These are phyloP conservation scores for Naganishia vishniacii DNA, from an alignment of 768 basidiomycete species.

Conservation along the genomic window DNA sequence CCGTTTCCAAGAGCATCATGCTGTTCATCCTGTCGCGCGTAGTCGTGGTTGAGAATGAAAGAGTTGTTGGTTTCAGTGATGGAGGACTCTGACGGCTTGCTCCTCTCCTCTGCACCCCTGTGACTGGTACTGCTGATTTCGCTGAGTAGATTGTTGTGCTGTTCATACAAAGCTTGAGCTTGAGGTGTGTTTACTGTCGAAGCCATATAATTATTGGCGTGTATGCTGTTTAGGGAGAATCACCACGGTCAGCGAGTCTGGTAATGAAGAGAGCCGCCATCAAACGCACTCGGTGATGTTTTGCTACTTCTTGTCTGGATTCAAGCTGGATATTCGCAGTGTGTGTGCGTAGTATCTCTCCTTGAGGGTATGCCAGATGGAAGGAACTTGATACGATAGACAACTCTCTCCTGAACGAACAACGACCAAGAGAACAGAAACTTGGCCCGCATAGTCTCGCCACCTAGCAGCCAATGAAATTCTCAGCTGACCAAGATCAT, in stretches of 20 bases:
- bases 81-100: neutral
- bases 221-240: neutral
- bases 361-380: too few species aligned
- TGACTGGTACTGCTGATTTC: neutral
- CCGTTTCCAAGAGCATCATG: conserved; percentile 4
- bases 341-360: too few species aligned
- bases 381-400: too few species aligned
- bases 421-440: too few species aligned
- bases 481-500: conserved; percentile 13
- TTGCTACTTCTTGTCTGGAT: too few species aligned
- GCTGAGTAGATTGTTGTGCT: neutral
- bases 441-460: too few species aligned
- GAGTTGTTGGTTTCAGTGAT: neutral
- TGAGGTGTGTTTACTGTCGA: conserved; percentile 17
- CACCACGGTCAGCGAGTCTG: neutral
- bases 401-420: too few species aligned
- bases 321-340: too few species aligned
- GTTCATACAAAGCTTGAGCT: conserved; percentile 19
- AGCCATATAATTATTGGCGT: conserved; percentile 22
- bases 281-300: too few species aligned
- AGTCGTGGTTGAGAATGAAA: neutral
- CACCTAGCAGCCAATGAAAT: too few species aligned
- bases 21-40: neutral
- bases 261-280: neutral
- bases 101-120: neutral